phyloP scores from a whole-genome alignment of 495 filamentous ascomycete genomes.

The Hypoxylon perforatum region DNA sequence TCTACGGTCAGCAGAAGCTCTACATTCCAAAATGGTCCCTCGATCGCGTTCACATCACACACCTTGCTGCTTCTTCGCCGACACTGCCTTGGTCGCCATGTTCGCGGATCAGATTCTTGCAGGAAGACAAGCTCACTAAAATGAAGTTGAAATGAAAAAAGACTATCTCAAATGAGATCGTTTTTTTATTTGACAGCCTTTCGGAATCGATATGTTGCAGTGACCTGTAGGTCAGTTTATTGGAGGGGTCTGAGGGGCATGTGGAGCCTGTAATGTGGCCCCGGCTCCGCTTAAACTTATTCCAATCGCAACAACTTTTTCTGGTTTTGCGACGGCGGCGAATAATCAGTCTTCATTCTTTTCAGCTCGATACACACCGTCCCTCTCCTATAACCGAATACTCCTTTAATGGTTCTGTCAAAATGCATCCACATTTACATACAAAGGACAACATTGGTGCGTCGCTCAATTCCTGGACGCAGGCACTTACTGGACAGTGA shows the following conservation, averaged over 20 bases:
- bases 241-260: slow-evolving; percentile 36
- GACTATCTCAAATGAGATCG: slow-evolving; percentile 23
- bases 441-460: slow-evolving; percentile 88
- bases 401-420: slow-evolving; percentile 37
- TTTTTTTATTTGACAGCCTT: slow-evolving; percentile 13
- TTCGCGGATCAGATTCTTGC: neutral
- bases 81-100: slow-evolving; percentile 56
- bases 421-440: slow-evolving; percentile 97
- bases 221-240: slow-evolving; percentile 34
- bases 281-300: slow-evolving; percentile 41
- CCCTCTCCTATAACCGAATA: slow-evolving; percentile 2
- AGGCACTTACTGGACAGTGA: neutral
- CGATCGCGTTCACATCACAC: too few relatives aligned
- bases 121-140: neutral
- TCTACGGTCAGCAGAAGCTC: slow-evolving; percentile 31
- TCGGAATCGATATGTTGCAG: slow-evolving; percentile 30
- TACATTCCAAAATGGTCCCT: neutral
- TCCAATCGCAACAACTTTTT: slow-evolving; percentile 18
- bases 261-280: slow-evolving; percentile 41
- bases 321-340: slow-evolving; percentile 20
- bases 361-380: too few relatives aligned
- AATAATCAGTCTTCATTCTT: neutral
- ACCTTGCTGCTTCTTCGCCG: slow-evolving; percentile 88
- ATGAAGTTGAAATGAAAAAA: slow-evolving; percentile 11
- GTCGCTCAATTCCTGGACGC: slow-evolving; percentile 12